Evolutionary conservation across 768 basidiomycete genomes (phyloP), one percentile per base, ranked within the genome.

Genomic region (Lepiota brunneoincarnata): DNA sequence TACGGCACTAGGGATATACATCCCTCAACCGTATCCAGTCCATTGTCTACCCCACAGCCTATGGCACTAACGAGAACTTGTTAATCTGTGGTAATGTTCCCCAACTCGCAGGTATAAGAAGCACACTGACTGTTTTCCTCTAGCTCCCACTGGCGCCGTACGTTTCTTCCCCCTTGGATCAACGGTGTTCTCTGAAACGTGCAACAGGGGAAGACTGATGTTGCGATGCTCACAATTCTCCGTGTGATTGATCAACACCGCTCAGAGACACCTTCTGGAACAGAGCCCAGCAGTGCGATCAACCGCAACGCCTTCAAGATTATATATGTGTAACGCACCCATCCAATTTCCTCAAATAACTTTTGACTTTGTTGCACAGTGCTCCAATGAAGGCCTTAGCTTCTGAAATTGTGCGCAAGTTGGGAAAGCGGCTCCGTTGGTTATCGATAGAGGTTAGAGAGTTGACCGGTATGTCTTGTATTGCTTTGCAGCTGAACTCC

Each of bases 361-460:
- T 21, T n/a, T 6, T 45, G 23, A 50, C 18, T 24, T 41, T 43
- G 55, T 18, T 58, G 26, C 47, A 7, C 54, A 93, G 91, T 23
- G 97, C 97, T 6, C 97, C 97, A 0, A 98, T 99, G 93, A 99
- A 99, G 67, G 97, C 97, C 0, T 72, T 99, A 36, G 97, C 96
- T 1, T 84, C 94, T 2, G 97, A 99, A 65, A 95, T 99, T 59
- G 89, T 91, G 4, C 84, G 91, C 40, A 99, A 99, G 70, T 76
- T 98, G 14, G 81, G 84, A n/a, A 96, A 86, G 75, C 79, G 97
- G 40, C 72, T 99, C 21, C 80, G 81, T 49, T 98, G 97, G 96
- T 76, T 98, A 26, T 80, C 78, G 0, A 87, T 98, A 56, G 75
- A 79, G 63, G 94, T 98, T 37, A 80, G 89, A 41, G 97, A 99